phyloP scores from a whole-genome alignment of 805 yeast genomes.

The Phaffomyces thermotolerans region DNA sequence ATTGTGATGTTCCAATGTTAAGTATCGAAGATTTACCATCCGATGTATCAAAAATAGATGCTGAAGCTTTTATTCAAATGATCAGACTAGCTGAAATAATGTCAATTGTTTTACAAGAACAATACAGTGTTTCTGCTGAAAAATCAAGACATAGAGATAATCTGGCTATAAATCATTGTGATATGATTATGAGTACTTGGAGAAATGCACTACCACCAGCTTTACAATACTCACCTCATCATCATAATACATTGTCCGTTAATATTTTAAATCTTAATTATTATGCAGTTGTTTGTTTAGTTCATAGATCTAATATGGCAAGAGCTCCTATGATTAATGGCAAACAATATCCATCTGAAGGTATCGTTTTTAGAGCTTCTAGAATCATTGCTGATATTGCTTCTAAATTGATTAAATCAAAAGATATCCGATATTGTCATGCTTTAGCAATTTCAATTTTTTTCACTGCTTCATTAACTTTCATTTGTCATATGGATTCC shows the following conservation, averaged over 20 bases:
- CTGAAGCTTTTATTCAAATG: conserved; percentile 51
- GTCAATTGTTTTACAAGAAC: conserved; percentile 61
- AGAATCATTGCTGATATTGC: conserved; percentile 62
- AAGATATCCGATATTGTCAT: conserved; percentile 46
- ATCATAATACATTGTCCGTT: conserved; percentile 39
- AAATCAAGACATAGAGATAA: conserved; percentile 40
- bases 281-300: conserved; percentile 62
- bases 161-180: conserved; percentile 46
- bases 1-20: conserved; percentile 72
- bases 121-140: conserved; percentile 64
- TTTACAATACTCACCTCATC: conserved; percentile 54
- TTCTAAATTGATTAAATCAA: conserved; percentile 44
- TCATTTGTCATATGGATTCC: conserved; percentile 58
- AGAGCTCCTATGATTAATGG: conserved; percentile 28
- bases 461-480: conserved; percentile 61
- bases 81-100: conserved; percentile 65
- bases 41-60: conserved; percentile 42
- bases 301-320: conserved; percentile 62
- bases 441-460: conserved; percentile 51
- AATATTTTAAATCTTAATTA: conserved; percentile 61
- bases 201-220: conserved; percentile 57
- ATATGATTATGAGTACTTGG: conserved; percentile 73
- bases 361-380: conserved; percentile 76
- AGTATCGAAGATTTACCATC: conserved; percentile 57
- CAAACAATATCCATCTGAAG: conserved; percentile 29